Conservation (phyloP, 2,329 filamentous ascomycete species). For the Diaporthe sp. region DNA sequence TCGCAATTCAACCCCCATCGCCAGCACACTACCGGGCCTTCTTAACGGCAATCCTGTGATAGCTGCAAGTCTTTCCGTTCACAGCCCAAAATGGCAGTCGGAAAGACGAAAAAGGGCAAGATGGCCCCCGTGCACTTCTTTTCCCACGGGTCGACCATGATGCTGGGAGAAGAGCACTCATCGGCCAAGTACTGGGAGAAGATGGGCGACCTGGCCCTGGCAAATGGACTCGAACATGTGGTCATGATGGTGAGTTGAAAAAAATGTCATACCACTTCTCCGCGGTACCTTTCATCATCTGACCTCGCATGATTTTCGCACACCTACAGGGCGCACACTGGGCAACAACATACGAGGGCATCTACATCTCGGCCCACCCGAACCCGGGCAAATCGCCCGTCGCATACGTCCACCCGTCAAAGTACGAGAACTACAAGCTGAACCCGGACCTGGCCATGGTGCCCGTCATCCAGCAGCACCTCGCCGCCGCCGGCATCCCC, state of each 20-base stretch:
- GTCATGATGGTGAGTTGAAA: slow-evolving; percentile 73
- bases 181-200: slow-evolving; percentile 76
- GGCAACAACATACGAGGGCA: slow-evolving; percentile 66
- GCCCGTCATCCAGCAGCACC: slow-evolving; percentile 61
- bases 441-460: slow-evolving; percentile 69
- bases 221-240: slow-evolving; percentile 70
- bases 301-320: slow-evolving; percentile 15
- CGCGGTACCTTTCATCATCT: not conserved
- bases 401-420: slow-evolving; percentile 74
- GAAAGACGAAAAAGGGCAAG: slow-evolving; percentile 24
- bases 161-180: slow-evolving; percentile 73
- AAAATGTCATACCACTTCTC: not conserved
- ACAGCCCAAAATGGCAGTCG: slow-evolving; percentile 21
- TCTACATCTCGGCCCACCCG: slow-evolving; percentile 73
- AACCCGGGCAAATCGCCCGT: slow-evolving; percentile 72
- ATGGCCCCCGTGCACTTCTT: slow-evolving; percentile 74
- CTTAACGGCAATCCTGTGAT: not conserved
- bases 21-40: not conserved
- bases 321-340: slow-evolving; percentile 71
- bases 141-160: slow-evolving; percentile 79
- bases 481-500: slow-evolving; percentile 66
- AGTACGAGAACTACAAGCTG: slow-evolving; percentile 73
- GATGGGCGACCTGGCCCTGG: slow-evolving; percentile 72
- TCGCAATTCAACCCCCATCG: too few relatives aligned
- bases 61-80: not conserved